Evolutionary conservation across 768 basidiomycete species (phyloP).

Genomic region (Boletellus emodensis): DNA sequence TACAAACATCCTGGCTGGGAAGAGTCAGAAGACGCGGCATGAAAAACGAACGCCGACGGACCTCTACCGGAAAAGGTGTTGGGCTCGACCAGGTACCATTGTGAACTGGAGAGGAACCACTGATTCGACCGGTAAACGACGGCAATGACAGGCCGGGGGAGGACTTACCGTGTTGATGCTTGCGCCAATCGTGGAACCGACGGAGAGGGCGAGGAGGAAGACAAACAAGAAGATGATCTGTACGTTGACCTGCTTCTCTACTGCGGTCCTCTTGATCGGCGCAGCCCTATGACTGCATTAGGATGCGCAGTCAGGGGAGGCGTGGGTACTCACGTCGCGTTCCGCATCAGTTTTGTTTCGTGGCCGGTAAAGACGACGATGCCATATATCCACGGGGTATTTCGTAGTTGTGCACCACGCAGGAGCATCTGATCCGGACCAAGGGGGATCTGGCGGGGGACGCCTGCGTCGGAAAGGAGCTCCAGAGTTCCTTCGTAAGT

Average conservation of each 20-base stretch:
- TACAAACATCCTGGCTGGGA: constrained; percentile 67
- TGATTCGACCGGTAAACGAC: constrained; percentile 20
- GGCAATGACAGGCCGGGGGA: background rate
- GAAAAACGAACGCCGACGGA: constrained; percentile 28
- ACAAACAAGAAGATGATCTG: constrained; percentile 96
- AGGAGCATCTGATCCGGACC: constrained; percentile 94
- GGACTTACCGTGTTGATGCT: constrained; percentile 71
- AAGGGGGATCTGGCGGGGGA: constrained; percentile 79
- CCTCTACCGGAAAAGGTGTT: constrained; percentile 60
- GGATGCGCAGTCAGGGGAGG: background rate
- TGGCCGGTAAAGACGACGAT: constrained; percentile 93
- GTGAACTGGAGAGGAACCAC: constrained; percentile 83
- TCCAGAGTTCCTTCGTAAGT: constrained; percentile 88
- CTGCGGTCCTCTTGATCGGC: constrained; percentile 94
- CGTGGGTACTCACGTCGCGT: constrained; percentile 78
- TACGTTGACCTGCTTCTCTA: constrained; percentile 92
- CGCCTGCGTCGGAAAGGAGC: constrained; percentile 48
- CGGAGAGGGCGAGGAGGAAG: constrained; percentile 78
- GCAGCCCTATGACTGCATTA: constrained; percentile 57
- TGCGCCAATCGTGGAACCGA: constrained; percentile 90
- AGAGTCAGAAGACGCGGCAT: background rate
- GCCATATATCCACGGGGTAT: constrained; percentile 96
- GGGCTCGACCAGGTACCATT: constrained; percentile 86
- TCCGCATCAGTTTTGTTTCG: constrained; percentile 97
- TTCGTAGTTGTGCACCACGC: constrained; percentile 91